Evolutionary conservation across 1,284 basidiomycete genomes (phyloP), one percentile per base, ranked within the genome.

Genomic region (Apiotrichum domesticum): DNA sequence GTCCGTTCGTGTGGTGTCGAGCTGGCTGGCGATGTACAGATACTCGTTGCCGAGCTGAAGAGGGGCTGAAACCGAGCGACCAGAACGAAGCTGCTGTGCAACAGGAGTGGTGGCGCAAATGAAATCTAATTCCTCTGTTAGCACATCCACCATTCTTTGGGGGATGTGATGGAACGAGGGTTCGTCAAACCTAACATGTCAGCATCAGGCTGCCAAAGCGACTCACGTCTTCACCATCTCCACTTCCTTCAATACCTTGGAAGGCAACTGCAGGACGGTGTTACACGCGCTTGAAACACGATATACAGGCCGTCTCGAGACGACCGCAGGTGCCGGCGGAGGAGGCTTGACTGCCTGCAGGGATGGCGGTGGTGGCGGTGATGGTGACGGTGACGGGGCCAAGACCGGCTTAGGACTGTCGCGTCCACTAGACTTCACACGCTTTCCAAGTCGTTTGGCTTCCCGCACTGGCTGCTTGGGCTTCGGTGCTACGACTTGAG

Each of bases 31-130:
- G 11, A 97, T 78, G 72, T 87, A 92, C 33, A 82, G 71, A 65
- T 87, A 91, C 63, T 96, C 90, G 73, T 98, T 98, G 32, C 88
- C 85, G 69, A 90, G 88, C 52, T 87, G 84, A 81, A 97, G 86
- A 1, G 83, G 79, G 34, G 82, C 76, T 13, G 84, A 82, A 4
- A 86, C 79, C 0, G 82, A 81, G 39, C 81, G 76, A 13, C 76
- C 68, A 41, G 90, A 75, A 33, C 80, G 78, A 29, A 78, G 68
- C 81, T 80, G 6, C 87, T 82, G n/a, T 89, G 90, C 72, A 88
- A 86, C 35, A 94, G 77, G 0, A 87, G 89, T 43, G 87, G 84
- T 54, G 1, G 57, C 60, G 4, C 60, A 57, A 6, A 62, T 37
- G 10, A 62, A 52, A 21, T 58, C 56, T 8, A 56, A 33, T 2